These are phyloP conservation scores for Flaveria robusta DNA, from an alignment of 129 eudicot species.

Conservation along the genomic window DNA sequence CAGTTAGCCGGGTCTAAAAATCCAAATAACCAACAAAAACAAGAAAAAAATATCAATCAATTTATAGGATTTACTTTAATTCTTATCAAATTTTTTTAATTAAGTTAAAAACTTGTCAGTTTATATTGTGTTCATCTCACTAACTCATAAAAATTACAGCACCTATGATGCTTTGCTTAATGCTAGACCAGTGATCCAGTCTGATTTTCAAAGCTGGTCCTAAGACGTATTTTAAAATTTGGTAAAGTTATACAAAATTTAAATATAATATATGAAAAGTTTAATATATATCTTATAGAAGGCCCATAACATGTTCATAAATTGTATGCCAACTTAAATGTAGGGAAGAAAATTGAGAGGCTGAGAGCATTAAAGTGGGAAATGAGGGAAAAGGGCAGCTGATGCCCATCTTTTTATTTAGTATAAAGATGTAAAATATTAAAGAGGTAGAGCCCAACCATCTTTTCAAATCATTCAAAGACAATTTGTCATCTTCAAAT, in stretches of 20 bases:
- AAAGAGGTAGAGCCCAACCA: slow-evolving; percentile 25
- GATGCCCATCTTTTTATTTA: slow-evolving; percentile 5
- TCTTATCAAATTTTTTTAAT: too few relatives aligned
- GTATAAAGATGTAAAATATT: slow-evolving; percentile 9
- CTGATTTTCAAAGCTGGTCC: background rate
- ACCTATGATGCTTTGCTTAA: too few relatives aligned
- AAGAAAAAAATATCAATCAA: background rate
- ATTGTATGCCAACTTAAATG: slow-evolving; percentile 14
- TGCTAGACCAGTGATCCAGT: background rate
- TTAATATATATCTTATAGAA: background rate
- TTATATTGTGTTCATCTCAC: too few relatives aligned
- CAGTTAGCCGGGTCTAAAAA: background rate
- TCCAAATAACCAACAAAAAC: too few relatives aligned
- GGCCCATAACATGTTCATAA: slow-evolving; percentile 24
- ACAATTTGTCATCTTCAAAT: slow-evolving; percentile 22
- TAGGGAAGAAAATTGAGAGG: slow-evolving; percentile 17
- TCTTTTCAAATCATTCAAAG: slow-evolving; percentile 24
- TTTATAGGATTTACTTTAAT: too few relatives aligned
- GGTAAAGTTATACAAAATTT: background rate
- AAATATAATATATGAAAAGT: background rate
- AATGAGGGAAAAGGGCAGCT: background rate
- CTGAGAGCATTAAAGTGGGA: slow-evolving; percentile 9
- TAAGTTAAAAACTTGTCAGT: too few relatives aligned
- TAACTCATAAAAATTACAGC: too few relatives aligned
- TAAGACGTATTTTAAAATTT: background rate